These are phyloP conservation scores for Ammopiptanthus mongolicus DNA, from an alignment of 306 rosid genomes.

Conservation along the genomic window DNA sequence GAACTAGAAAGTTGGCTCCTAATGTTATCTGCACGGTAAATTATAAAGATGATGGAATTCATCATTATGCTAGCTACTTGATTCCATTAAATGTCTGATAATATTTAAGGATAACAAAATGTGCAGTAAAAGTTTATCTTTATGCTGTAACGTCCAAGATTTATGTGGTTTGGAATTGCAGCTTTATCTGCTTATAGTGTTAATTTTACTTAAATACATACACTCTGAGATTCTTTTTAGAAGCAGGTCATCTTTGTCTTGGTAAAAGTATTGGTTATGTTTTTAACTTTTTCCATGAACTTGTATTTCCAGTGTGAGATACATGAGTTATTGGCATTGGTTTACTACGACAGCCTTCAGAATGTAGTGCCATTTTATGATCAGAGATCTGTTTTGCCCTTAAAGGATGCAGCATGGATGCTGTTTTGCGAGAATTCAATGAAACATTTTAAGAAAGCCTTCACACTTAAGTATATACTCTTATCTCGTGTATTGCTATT, in stretches of 20 bases:
- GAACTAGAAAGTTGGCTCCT: not conserved
- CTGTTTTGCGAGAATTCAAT: constrained; percentile 78
- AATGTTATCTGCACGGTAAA: constrained; percentile 1
- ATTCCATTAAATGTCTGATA: not conserved
- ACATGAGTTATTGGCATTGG: constrained; percentile 92
- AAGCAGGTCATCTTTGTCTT: constrained; percentile 12
- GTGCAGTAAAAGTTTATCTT: not conserved
- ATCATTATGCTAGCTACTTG: not conserved
- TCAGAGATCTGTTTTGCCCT: constrained; percentile 79
- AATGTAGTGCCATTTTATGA: constrained; percentile 95
- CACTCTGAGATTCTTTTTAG: not conserved
- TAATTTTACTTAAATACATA: not conserved
- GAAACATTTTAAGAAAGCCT: constrained; percentile 97
- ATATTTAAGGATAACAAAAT: constrained; percentile 10
- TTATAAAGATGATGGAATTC: not conserved
- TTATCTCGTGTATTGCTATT: constrained; percentile 18
- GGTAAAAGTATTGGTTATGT: constrained; percentile 7
- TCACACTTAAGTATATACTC: constrained; percentile 59
- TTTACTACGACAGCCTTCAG: constrained; percentile 96
- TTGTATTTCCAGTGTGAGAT: constrained; percentile 73
- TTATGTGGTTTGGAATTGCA: constrained; percentile 19
- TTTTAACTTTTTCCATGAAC: constrained; percentile 10
- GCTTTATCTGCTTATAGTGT: not conserved
- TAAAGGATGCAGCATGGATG: constrained; percentile 77
- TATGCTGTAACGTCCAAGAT: not conserved